Evolutionary conservation across 768 basidiomycete genomes (phyloP).

Genomic region (Vararia minispora): DNA sequence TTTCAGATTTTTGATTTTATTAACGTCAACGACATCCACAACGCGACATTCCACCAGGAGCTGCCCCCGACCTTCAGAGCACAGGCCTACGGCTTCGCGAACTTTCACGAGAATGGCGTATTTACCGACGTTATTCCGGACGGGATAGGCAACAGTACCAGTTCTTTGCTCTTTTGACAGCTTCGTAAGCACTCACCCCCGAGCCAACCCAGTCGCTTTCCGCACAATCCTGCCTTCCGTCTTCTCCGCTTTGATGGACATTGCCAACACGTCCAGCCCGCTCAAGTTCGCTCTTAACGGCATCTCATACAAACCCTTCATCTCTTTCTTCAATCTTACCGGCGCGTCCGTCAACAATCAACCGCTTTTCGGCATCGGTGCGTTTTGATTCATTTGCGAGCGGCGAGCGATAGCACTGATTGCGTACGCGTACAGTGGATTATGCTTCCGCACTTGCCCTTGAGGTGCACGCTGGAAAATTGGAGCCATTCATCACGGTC

Average conservation of each 20-base stretch:
- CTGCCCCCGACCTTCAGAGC: constrained; percentile 18
- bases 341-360: constrained; percentile 23
- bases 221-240: constrained; percentile 22
- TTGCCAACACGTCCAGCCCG: constrained; percentile 15
- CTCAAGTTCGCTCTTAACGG: constrained; percentile 21
- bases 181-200: constrained; percentile 12
- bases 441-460: neutral
- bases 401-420: neutral
- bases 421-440: constrained; percentile 27
- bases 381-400: neutral
- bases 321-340: constrained; percentile 26
- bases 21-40: constrained; percentile 29
- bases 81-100: constrained; percentile 24
- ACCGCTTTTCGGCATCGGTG: constrained; percentile 49
- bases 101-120: constrained; percentile 29
- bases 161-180: neutral
- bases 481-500: neutral
- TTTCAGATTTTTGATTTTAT: constrained; percentile 25
- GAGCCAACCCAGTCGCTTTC: constrained; percentile 19
- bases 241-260: constrained; percentile 16
- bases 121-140: constrained; percentile 20
- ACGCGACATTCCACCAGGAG: constrained; percentile 20
- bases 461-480: neutral
- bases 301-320: constrained; percentile 25
- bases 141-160: constrained; percentile 24